These are phyloP conservation scores for Candolleomyces aberdarensis DNA, from an alignment of 768 basidiomycete species.

Conservation along the genomic window DNA sequence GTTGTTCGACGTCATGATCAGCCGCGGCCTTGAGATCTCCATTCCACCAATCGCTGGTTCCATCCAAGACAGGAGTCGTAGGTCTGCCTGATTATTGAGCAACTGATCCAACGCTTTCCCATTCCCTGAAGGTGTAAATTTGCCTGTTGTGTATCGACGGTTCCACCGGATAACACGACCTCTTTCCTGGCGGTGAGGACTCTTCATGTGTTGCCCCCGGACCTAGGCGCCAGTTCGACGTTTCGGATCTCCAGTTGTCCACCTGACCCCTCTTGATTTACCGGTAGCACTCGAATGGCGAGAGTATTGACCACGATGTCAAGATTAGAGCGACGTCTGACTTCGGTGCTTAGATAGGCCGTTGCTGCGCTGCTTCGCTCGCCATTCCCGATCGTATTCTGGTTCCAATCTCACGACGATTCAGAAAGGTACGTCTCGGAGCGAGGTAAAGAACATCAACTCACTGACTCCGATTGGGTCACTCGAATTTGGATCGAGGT, in stretches of 20 bases:
- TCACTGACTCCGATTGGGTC: conserved; percentile 20
- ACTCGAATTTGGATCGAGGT: conserved; percentile 26
- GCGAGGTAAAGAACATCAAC: background rate
- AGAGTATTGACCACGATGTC: conserved; percentile 25
- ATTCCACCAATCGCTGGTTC: too few relatives aligned
- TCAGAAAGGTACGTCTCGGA: background rate
- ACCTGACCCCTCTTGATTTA: background rate
- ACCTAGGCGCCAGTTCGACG: conserved; percentile 4
- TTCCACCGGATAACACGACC: conserved; percentile 10
- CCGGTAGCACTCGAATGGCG: conserved; percentile 17
- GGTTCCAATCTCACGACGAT: conserved; percentile 13
- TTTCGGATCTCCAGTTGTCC: background rate
- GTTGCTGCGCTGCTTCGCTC: conserved; percentile 24
- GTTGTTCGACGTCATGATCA: too few relatives aligned
- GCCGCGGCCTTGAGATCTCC: too few relatives aligned
- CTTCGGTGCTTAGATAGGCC: conserved; percentile 18
- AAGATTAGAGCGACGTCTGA: conserved; percentile 23
- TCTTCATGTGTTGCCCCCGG: background rate
- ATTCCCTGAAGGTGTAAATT: too few relatives aligned
- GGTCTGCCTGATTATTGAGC: too few relatives aligned
- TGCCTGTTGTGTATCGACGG: conserved; percentile 11
- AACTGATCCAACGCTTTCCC: too few relatives aligned
- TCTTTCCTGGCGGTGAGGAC: conserved; percentile 11
- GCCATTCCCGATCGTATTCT: conserved; percentile 18
- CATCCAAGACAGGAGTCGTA: too few relatives aligned